Conservation (phyloP, 306 rosid species). For the Comarum palustre region DNA sequence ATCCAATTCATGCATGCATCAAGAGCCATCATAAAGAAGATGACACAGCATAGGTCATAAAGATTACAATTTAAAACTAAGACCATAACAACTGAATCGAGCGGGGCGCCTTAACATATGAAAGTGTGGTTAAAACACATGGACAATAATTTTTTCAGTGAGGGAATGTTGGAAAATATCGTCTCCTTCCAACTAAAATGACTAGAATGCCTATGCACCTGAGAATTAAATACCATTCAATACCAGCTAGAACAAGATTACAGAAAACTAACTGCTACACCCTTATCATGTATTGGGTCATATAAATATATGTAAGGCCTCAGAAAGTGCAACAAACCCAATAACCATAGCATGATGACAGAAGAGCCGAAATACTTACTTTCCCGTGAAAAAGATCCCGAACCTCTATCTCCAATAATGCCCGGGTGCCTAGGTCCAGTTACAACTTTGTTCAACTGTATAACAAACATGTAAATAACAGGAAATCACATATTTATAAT, state of each 20-base stretch:
- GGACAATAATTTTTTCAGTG: not conserved
- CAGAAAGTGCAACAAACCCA: not conserved
- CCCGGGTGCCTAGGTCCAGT: slow-evolving; percentile 93
- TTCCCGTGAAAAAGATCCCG: slow-evolving; percentile 76
- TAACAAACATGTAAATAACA: slow-evolving; percentile 22
- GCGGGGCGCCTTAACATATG: not conserved
- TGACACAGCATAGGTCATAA: not conserved
- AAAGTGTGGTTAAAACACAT: not conserved
- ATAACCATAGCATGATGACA: not conserved
- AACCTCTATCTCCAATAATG: slow-evolving; percentile 93
- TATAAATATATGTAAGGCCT: not conserved
- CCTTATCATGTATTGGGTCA: not conserved
- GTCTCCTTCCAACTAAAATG: not conserved
- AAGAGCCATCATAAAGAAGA: not conserved
- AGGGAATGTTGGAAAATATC: not conserved
- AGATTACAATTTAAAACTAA: not conserved
- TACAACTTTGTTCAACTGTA: slow-evolving; percentile 83
- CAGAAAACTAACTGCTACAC: not conserved
- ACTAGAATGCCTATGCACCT: not conserved
- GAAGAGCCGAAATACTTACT: slow-evolving; percentile 47
- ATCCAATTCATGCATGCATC: not conserved
- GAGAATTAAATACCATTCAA: not conserved
- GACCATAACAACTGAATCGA: not conserved
- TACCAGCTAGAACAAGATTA: not conserved
- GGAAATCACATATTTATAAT: not conserved